Conservation (phyloP, 352 stramenopile species). For the Phytopythium delawarense region DNA sequence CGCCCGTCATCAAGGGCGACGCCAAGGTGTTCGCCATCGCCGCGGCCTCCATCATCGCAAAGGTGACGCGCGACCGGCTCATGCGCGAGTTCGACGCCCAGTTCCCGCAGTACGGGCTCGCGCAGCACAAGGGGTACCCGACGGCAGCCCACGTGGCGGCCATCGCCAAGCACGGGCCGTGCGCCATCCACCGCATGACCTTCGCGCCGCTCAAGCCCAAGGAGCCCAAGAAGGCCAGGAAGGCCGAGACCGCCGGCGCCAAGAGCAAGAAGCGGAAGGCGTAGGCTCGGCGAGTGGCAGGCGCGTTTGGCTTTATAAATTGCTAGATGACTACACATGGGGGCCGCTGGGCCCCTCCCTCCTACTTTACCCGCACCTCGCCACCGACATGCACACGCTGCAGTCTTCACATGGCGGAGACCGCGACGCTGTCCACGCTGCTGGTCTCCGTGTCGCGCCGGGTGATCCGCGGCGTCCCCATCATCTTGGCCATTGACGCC, state of each 20-base stretch:
- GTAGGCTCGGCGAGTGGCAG: neutral
- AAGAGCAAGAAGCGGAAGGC: slow-evolving; percentile 1
- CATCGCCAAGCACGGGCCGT: slow-evolving; percentile 89
- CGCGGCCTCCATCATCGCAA: slow-evolving; percentile 97
- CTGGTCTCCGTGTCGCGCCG: slow-evolving; percentile 7
- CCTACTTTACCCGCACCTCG: neutral
- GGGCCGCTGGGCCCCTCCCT: neutral
- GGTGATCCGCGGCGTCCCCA: slow-evolving; percentile 2
- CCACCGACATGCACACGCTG: neutral
- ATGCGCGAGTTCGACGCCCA: slow-evolving; percentile 93
- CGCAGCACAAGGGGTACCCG: slow-evolving; percentile 97
- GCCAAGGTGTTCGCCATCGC: slow-evolving; percentile 95
- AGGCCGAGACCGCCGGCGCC: neutral
- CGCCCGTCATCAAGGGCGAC: slow-evolving; percentile 95
- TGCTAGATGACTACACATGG: too few relatives aligned
- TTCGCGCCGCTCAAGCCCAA: slow-evolving; percentile 94
- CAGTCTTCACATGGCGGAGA: neutral
- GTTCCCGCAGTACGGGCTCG: slow-evolving; percentile 93
- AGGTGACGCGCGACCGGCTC: slow-evolving; percentile 96
- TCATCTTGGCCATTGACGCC: neutral
- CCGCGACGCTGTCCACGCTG: slow-evolving; percentile 5
- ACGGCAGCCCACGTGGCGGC: slow-evolving; percentile 90
- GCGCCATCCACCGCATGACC: slow-evolving; percentile 93
- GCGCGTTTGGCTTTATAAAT: neutral
- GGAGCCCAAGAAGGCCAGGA: slow-evolving; percentile 17